Percentiles rank a stretch among this genome's conserved stretches.
Conservation (phyloP, 2,329 filamentous ascomycete species). For the Paecilomyces formosus region DNA sequence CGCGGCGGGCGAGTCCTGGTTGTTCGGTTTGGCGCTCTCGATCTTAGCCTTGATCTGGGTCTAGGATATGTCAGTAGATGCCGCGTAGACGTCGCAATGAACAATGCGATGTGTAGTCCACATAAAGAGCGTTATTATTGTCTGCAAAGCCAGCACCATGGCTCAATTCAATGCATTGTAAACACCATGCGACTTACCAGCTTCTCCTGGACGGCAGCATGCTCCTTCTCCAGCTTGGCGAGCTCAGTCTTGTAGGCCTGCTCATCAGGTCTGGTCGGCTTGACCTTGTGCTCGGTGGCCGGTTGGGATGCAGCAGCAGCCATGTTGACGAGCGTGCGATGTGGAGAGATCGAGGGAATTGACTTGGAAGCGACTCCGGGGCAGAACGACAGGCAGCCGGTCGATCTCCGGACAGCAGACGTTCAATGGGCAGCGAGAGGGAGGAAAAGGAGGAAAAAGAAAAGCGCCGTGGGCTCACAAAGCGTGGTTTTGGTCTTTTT, state of each 20-base stretch:
- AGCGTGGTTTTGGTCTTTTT: slow-evolving; percentile 2
- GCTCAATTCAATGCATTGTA: background rate
- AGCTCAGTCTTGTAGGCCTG: slow-evolving; percentile 72
- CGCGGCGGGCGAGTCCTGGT: slow-evolving; percentile 69
- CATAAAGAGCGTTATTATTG: background rate
- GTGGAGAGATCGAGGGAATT: background rate
- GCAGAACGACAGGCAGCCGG: background rate
- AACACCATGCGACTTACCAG: slow-evolving; percentile 46
- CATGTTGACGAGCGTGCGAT: slow-evolving; percentile 3
- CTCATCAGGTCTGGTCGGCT: slow-evolving; percentile 82
- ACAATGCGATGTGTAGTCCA: background rate
- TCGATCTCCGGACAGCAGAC: background rate
- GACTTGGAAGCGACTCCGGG: background rate
- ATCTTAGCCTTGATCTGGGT: slow-evolving; percentile 83
- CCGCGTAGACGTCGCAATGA: slow-evolving; percentile 3
- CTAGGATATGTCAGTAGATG: slow-evolving; percentile 47
- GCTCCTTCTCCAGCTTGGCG: slow-evolving; percentile 77
- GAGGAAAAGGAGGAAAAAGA: slow-evolving; percentile 3
- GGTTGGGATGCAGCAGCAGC: slow-evolving; percentile 6
- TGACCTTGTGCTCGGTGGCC: slow-evolving; percentile 39
- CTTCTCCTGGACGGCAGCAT: slow-evolving; percentile 67
- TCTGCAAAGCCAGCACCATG: background rate
- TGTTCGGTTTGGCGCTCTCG: slow-evolving; percentile 72
- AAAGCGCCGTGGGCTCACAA: background rate
- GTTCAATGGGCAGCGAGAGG: background rate